Conservation (phyloP, 768 basidiomycete species). For the Candolleomyces efflorescens region DNA sequence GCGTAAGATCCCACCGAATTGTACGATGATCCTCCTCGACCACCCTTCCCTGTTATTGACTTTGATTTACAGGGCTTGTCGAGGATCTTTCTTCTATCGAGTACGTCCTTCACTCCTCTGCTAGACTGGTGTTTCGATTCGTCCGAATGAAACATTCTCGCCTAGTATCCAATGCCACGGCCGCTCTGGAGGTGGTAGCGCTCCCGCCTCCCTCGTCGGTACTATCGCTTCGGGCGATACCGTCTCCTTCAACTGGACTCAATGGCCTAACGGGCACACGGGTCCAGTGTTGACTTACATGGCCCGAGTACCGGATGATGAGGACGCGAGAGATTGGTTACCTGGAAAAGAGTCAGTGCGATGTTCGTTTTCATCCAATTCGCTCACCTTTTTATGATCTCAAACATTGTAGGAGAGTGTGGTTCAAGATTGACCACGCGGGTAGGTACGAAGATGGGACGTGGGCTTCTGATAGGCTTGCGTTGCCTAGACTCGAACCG, state of each 20-base stretch:
- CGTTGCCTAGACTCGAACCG: conserved; percentile 29
- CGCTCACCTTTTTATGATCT: no score
- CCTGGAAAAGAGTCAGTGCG: conserved; percentile 30
- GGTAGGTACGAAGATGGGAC: conserved; percentile 36
- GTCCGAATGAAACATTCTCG: no score
- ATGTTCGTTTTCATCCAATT: no score
- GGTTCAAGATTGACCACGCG: conserved; percentile 44
- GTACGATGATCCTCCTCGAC: no score
- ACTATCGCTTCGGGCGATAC: conserved; percentile 35
- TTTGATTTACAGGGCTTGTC: no score
- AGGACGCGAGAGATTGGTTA: conserved; percentile 32
- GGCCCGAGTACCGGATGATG: conserved; percentile 35
- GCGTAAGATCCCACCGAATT: no score
- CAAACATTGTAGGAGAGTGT: conserved; percentile 24
- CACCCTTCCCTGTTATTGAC: no score
- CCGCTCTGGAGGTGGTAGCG: conserved; percentile 21
- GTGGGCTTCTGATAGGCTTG: conserved; percentile 39
- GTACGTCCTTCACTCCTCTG: conserved; percentile 6
- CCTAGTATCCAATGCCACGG: conserved; percentile 30
- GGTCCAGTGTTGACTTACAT: conserved; percentile 42
- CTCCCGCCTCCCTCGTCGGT: conserved; percentile 34
- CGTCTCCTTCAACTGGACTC: conserved; percentile 37
- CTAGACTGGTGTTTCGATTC: no score
- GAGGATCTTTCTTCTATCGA: conserved; percentile 12
- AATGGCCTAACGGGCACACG: conserved; percentile 31